phyloP scores from a whole-genome alignment of 495 filamentous ascomycete genomes.

The Arthonia radiata region DNA sequence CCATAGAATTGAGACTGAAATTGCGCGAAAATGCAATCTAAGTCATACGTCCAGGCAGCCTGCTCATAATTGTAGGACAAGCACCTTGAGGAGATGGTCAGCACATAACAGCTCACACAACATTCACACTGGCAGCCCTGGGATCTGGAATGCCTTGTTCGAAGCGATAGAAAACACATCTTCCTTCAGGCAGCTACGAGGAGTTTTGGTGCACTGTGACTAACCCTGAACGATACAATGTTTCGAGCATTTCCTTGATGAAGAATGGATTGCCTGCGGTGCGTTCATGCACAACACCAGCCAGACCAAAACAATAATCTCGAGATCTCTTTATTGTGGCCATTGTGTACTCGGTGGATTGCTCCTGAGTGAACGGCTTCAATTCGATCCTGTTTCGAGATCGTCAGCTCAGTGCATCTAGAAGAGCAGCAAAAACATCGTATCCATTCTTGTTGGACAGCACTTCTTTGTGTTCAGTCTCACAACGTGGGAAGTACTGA shows the following conservation, averaged over 20 bases:
- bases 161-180: too few species aligned
- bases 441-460: too few species aligned
- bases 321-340: constrained; percentile 37
- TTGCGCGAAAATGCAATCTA: constrained; percentile 60
- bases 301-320: constrained; percentile 35
- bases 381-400: constrained; percentile 47
- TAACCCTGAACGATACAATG: constrained; percentile 62
- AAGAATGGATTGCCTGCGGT: constrained; percentile 68
- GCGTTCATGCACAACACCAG: constrained; percentile 59
- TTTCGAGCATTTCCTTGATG: constrained; percentile 71
- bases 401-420: too few species aligned
- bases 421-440: too few species aligned
- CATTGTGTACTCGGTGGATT: constrained; percentile 53
- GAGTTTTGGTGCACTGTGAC: too few species aligned
- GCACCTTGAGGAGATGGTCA: too few species aligned
- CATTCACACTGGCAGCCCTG: too few species aligned
- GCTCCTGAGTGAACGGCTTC: constrained; percentile 40
- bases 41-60: constrained; percentile 55
- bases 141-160: too few species aligned
- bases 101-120: too few species aligned
- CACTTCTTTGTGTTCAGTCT: too few species aligned
- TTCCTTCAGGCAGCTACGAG: too few species aligned
- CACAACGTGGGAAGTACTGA: too few species aligned
- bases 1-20: constrained; percentile 55
- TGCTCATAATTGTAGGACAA: constrained; percentile 65